These are phyloP conservation scores for Diacronema lutheri DNA, from an alignment of 78 protist species.

Conservation along the genomic window DNA sequence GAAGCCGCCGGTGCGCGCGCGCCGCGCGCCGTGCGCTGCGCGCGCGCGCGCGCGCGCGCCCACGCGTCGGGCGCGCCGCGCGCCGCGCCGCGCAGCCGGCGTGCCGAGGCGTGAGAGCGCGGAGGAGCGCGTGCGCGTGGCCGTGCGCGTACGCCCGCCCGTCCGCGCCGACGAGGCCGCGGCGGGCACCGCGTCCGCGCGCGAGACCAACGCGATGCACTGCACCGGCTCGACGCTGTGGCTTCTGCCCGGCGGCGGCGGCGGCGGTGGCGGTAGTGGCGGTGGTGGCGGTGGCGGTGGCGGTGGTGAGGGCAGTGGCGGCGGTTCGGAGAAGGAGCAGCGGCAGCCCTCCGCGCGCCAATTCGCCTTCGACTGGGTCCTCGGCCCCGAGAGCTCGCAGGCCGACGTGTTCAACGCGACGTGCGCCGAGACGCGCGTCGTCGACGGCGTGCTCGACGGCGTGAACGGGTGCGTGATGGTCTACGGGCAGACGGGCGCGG, in stretches of 20 bases:
- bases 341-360: background rate
- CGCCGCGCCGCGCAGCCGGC: no score
- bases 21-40: no score
- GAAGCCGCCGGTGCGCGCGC: no score
- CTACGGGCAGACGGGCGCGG: conserved; percentile 18
- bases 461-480: background rate
- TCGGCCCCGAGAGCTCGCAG: background rate
- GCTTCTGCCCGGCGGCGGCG: background rate
- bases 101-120: no score
- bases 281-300: no score
- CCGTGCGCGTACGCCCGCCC: background rate
- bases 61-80: no score
- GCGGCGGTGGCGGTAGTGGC: no score
- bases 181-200: background rate
- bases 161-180: background rate
- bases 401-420: background rate
- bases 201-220: background rate
- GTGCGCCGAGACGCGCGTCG: background rate
- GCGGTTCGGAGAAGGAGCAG: no score
- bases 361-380: background rate
- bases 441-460: background rate
- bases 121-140: background rate
- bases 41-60: no score
- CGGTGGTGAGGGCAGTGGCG: no score
- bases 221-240: background rate